Conservation (phyloP, 2,329 filamentous ascomycete genomes). For the Dothiorella sarmentorum region DNA sequence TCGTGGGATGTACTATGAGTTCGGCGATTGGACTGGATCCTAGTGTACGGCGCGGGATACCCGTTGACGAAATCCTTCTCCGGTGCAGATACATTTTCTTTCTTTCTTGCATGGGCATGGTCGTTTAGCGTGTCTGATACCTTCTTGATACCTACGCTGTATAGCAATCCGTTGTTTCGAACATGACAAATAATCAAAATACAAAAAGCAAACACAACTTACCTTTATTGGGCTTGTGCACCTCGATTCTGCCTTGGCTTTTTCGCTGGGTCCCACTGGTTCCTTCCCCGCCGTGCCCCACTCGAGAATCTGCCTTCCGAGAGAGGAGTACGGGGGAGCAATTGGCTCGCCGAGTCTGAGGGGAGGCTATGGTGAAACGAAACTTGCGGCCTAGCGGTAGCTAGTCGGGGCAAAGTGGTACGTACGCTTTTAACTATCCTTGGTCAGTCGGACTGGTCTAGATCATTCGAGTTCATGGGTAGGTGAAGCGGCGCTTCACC, state of each 20-base stretch:
- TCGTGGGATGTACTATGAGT: too few relatives aligned
- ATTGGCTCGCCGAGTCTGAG: background rate
- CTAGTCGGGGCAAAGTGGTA: background rate
- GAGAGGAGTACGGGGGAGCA: background rate
- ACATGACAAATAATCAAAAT: background rate
- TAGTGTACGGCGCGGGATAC: background rate
- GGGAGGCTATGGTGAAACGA: conserved; percentile 3
- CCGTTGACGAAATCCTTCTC: background rate
- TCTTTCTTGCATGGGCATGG: background rate
- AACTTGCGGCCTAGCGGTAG: conserved; percentile 5
- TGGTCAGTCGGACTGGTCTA: background rate
- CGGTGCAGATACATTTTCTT: background rate
- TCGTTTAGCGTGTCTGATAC: conserved; percentile 7
- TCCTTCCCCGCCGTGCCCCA: background rate
- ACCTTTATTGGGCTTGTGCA: background rate
- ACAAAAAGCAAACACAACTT: background rate
- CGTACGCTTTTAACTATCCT: background rate
- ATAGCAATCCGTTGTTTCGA: background rate
- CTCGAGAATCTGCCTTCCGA: background rate
- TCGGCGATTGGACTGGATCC: background rate
- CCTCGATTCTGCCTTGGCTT: too few relatives aligned
- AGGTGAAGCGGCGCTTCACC: background rate
- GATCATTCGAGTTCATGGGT: background rate
- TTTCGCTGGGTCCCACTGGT: background rate
- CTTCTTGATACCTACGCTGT: conserved; percentile 9